phyloP scores from a whole-genome alignment of 1,139 yeast genomes.

The Candida sp. region DNA sequence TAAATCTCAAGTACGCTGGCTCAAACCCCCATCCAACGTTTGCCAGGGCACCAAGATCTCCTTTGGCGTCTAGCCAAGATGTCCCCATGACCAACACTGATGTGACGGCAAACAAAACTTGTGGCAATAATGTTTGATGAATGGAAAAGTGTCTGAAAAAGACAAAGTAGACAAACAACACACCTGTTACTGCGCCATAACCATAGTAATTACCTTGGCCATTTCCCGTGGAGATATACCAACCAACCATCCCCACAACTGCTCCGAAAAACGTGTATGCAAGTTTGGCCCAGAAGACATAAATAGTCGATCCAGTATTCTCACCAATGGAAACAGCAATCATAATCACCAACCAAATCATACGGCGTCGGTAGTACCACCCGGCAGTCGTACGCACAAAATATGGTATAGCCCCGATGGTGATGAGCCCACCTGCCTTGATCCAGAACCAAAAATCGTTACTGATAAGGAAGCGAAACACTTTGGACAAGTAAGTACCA shows the following conservation, averaged over 20 bases:
- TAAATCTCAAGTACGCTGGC: slow-evolving; percentile 33
- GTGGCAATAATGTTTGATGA: slow-evolving; percentile 33
- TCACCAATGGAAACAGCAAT: slow-evolving; percentile 36
- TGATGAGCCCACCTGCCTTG: slow-evolving; percentile 28
- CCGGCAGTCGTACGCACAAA: slow-evolving; percentile 32
- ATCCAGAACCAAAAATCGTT: slow-evolving; percentile 37
- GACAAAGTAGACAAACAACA: slow-evolving; percentile 25
- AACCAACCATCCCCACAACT: slow-evolving; percentile 35
- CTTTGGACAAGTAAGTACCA: slow-evolving; percentile 20
- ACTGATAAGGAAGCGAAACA: slow-evolving; percentile 21
- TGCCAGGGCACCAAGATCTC: slow-evolving; percentile 18
- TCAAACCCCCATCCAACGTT: slow-evolving; percentile 32
- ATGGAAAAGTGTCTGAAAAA: slow-evolving; percentile 38
- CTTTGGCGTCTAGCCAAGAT: slow-evolving; percentile 32
- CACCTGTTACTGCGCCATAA: slow-evolving; percentile 32
- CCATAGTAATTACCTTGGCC: slow-evolving; percentile 39
- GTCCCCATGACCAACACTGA: slow-evolving; percentile 39
- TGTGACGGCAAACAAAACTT: slow-evolving; percentile 32
- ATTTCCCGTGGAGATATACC: slow-evolving; percentile 41
- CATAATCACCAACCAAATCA: slow-evolving; percentile 41
- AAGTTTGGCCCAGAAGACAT: slow-evolving; percentile 29
- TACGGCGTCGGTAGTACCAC: slow-evolving; percentile 32
- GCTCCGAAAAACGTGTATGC: slow-evolving; percentile 35
- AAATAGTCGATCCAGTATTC: slow-evolving; percentile 38
- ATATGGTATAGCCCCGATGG: slow-evolving; percentile 31